Percentiles rank a stretch among this genome's conserved stretches.
Conservation (phyloP, 1,139 yeast genomes). For the Kurtzmaniella natalensis region DNA sequence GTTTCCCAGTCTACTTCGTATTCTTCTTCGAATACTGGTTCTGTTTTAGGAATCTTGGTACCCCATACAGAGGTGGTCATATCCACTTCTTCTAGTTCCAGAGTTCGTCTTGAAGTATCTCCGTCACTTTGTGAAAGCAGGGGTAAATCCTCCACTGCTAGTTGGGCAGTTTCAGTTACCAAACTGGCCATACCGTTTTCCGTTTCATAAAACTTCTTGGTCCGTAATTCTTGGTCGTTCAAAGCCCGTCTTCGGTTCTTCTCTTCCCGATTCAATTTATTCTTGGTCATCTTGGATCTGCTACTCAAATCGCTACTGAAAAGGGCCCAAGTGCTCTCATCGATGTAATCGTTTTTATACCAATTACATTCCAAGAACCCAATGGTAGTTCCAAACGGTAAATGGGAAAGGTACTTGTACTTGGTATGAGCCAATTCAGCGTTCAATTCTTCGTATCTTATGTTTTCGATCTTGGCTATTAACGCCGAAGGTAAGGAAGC, state of each 20-base stretch:
- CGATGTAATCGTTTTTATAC: conserved; percentile 42
- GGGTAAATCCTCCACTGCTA: conserved; percentile 1
- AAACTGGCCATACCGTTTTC: conserved; percentile 38
- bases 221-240: conserved; percentile 55
- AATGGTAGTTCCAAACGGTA: conserved; percentile 80
- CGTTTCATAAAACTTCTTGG: conserved; percentile 50
- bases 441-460: conserved; percentile 59
- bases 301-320: conserved; percentile 60
- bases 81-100: conserved; percentile 11
- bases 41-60: conserved; percentile 45
- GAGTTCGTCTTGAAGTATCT: conserved; percentile 2
- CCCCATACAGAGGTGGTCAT: conserved; percentile 55
- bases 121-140: not conserved
- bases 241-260: conserved; percentile 57
- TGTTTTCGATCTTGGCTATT: conserved; percentile 62
- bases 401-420: conserved; percentile 71
- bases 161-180: not conserved
- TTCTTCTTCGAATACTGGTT: conserved; percentile 17
- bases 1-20: conserved; percentile 38
- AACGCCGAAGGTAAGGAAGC: conserved; percentile 63
- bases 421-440: conserved; percentile 50
- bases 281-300: conserved; percentile 50
- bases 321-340: conserved; percentile 47
- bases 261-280: conserved; percentile 63
- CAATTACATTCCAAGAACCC: conserved; percentile 88